Conservation (phyloP, 2,329 filamentous ascomycete genomes). For the Fusarium pininemorale region DNA sequence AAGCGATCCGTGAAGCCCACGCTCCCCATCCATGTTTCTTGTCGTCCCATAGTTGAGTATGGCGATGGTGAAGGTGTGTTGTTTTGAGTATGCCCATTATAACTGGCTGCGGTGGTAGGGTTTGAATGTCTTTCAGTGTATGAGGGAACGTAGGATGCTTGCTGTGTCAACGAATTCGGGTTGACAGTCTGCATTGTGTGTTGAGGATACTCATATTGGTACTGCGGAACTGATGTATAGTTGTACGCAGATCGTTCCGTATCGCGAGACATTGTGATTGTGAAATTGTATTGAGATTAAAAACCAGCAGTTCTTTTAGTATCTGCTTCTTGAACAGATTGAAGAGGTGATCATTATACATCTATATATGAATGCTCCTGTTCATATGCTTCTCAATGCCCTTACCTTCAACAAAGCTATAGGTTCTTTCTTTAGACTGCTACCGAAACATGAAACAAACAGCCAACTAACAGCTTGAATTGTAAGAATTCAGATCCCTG, state of each 20-base stretch:
- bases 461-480: accelerated
- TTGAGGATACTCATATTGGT: neutral
- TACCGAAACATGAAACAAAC: neutral
- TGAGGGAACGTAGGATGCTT: neutral
- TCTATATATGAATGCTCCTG: neutral
- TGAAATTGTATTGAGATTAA: too few relatives aligned
- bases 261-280: neutral
- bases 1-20: conserved; percentile 28
- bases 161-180: neutral
- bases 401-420: neutral
- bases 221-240: neutral
- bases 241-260: too few relatives aligned
- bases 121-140: neutral
- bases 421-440: conserved; percentile 13
- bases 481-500: neutral
- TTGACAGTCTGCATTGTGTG: conserved; percentile 2
- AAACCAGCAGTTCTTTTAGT: accelerated
- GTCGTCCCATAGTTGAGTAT: neutral
- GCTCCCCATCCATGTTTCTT: conserved; percentile 32
- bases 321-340: neutral
- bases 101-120: neutral
- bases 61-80: neutral
- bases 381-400: too few relatives aligned
- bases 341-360: neutral
- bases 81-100: neutral